Evolutionary conservation across 108 stramenopile genomes (phyloP).

Genomic region (Nitzschia sp.): DNA sequence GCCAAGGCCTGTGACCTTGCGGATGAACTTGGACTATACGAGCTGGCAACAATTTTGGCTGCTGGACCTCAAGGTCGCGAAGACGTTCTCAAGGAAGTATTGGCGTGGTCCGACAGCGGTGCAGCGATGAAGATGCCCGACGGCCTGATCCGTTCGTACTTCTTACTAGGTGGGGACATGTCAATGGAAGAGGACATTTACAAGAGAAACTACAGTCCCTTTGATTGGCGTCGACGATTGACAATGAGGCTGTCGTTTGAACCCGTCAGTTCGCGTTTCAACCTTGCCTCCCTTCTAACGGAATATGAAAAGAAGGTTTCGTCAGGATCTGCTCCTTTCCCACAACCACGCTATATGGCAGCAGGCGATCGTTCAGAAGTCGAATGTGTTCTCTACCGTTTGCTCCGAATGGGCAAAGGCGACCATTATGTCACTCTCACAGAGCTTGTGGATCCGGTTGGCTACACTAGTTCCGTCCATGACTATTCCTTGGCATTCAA

Average conservation of each 20-base stretch:
- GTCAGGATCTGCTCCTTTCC: constrained; percentile 52
- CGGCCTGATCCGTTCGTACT: constrained; percentile 50
- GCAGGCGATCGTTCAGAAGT: constrained; percentile 6
- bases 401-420: constrained; percentile 41
- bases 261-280: constrained; percentile 16
- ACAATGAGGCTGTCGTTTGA: constrained; percentile 53
- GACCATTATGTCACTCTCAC: constrained; percentile 2
- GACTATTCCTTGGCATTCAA: constrained; percentile 46
- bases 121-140: constrained; percentile 35
- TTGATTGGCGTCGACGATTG: constrained; percentile 76
- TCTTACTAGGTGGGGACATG: constrained; percentile 50
- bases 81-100: constrained; percentile 38
- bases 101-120: constrained; percentile 47
- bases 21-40: constrained; percentile 40
- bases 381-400: constrained; percentile 51
- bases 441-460: constrained; percentile 27
- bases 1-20: constrained; percentile 58
- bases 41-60: constrained; percentile 61
- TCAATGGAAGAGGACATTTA: constrained; percentile 53
- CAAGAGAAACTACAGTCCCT: constrained; percentile 32
- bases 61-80: constrained; percentile 31
- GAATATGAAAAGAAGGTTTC: constrained; percentile 54
- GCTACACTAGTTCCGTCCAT: constrained; percentile 14
- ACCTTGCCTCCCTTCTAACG: constrained; percentile 38
- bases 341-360: constrained; percentile 35